Conservation (phyloP, 2,329 filamentous ascomycete species). For the Aureobasidium sp. region DNA sequence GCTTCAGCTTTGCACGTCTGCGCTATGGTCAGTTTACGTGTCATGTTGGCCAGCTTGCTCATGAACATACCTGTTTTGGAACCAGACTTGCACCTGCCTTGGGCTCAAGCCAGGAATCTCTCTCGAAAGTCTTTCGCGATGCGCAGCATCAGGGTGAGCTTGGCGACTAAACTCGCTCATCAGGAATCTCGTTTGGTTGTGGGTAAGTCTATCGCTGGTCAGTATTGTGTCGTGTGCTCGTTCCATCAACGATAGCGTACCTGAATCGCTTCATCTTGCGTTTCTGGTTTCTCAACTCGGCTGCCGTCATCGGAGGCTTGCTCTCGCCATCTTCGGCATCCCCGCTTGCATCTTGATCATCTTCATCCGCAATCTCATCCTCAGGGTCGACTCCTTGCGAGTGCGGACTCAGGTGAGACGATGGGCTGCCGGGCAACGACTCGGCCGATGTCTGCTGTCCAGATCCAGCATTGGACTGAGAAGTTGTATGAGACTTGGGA, state of each 20-base stretch:
- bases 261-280: constrained; percentile 68
- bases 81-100: constrained; percentile 95
- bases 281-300: constrained; percentile 43
- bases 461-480: constrained; percentile 3
- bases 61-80: constrained; percentile 77
- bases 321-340: constrained; percentile 19
- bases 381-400: constrained; percentile 22
- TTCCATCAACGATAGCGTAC: constrained; percentile 35
- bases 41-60: constrained; percentile 14
- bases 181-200: constrained; percentile 93
- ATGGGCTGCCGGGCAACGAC: constrained; percentile 41
- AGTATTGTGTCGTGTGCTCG: not conserved
- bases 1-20: constrained; percentile 56
- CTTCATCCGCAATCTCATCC: constrained; percentile 33
- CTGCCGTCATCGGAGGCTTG: constrained; percentile 36
- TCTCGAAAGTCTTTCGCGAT: constrained; percentile 75
- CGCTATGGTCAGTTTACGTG: not conserved
- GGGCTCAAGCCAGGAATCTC: constrained; percentile 90
- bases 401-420: constrained; percentile 39
- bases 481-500: constrained; percentile 17
- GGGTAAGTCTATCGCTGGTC: constrained; percentile 61
- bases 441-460: constrained; percentile 31
- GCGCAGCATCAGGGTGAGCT: constrained; percentile 85
- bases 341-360: constrained; percentile 28
- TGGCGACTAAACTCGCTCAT: constrained; percentile 97